Percentiles rank a stretch among this genome's conserved stretches.
Evolutionary conservation across 495 filamentous ascomycete genomes (phyloP).

Genomic region (Aspergillus sparsus): DNA sequence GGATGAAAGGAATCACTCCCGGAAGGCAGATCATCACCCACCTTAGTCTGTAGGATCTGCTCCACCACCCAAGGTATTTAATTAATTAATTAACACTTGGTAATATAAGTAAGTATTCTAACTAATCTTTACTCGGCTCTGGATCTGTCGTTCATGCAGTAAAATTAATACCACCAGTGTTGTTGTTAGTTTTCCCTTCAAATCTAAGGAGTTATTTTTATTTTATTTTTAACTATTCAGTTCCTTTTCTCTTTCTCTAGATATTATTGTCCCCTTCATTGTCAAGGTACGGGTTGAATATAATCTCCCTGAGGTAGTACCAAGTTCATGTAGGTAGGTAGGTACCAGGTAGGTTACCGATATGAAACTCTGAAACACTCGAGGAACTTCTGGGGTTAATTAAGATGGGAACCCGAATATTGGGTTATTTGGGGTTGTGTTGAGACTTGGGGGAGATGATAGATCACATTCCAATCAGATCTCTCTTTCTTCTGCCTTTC

Average conservation of each 20-base stretch:
- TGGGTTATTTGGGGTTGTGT: not conserved
- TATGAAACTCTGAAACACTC: not conserved
- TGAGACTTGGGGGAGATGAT: not conserved
- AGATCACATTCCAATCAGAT: not conserved
- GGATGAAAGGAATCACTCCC: no score
- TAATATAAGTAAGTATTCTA: not conserved
- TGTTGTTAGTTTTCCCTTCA: not conserved
- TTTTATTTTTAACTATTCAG: no score
- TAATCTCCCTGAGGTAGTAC: no score
- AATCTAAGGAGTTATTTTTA: not conserved
- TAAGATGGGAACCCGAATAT: not conserved
- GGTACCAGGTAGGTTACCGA: not conserved
- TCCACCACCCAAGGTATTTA: no score
- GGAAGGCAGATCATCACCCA: no score
- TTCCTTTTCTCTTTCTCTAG: no score
- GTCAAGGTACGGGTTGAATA: no score
- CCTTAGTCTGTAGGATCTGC: no score
- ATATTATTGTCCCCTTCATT: no score
- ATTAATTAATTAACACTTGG: not conserved
- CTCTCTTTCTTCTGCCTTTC: not conserved
- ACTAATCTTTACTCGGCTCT: not conserved
- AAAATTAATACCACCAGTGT: not conserved
- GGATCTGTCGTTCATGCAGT: conserved; percentile 4
- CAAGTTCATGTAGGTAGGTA: not conserved
- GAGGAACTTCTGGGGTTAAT: conserved; percentile 4